Conservation (phyloP, 306 rosid species). For the Ceratonia siliqua region DNA sequence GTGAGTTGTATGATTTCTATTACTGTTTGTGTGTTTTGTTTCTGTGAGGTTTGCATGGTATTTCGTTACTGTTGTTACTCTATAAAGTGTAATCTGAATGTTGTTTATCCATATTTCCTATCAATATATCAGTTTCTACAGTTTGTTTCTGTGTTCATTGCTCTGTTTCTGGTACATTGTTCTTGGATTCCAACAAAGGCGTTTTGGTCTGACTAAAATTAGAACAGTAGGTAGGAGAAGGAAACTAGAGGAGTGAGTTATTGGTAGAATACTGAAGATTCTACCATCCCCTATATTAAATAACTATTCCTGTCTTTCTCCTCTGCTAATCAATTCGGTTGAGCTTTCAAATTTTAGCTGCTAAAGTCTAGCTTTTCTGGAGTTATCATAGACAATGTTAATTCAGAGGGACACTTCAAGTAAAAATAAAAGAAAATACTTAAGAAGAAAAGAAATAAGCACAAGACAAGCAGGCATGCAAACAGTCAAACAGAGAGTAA, state of each 20-base stretch:
- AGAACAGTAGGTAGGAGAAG: not conserved
- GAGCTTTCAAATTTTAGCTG: slow-evolving; percentile 2
- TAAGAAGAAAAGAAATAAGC: not conserved
- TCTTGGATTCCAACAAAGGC: no score
- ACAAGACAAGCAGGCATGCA: slow-evolving; percentile 7
- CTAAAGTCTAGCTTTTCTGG: not conserved
- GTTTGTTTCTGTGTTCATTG: no score
- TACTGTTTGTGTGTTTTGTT: no score
- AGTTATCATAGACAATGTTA: not conserved
- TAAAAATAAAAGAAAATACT: not conserved
- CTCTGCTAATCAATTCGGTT: not conserved
- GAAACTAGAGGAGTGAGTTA: not conserved
- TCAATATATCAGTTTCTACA: no score
- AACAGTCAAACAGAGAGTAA: slow-evolving; percentile 10
- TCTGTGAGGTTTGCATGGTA: no score
- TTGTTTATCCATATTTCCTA: no score
- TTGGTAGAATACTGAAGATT: slow-evolving; percentile 3
- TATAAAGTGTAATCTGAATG: no score
- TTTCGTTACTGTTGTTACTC: no score
- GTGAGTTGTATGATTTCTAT: no score
- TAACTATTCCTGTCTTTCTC: not conserved
- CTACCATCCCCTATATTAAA: not conserved
- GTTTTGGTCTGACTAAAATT: not conserved
- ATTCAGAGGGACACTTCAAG: slow-evolving; percentile 9
- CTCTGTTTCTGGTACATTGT: no score